Evolutionary conservation across 371 early-diverging fungal species (phyloP), one percentile per base, ranked within the genome.

Genomic region (Conidiobolus incongruus): DNA sequence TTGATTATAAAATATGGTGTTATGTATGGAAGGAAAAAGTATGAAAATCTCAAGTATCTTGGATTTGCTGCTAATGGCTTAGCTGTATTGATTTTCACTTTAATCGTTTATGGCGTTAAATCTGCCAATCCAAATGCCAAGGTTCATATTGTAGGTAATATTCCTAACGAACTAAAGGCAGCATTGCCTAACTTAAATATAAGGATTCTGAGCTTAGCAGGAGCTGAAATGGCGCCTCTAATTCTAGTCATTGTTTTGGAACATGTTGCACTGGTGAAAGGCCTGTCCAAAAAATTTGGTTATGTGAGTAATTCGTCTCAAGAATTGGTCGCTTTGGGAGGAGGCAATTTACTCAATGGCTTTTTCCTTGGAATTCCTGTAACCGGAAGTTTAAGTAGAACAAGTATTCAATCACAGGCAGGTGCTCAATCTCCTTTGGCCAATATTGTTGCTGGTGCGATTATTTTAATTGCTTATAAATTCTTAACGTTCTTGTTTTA

Each of bases 381-480:
- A 0, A 83, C 86, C 28, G 88, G 85, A 31, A 77, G 83, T 1
- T 86, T 91, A 55, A 78, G 83, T 1, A 72, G 92, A 23, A 71
- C 80, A 0, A 80, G 84, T 33, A 72, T 46, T 4, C 21, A 20
- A 1, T 28, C 59, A 52, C 55, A 55, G 43, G 49, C 52, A 31
- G 55, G 55, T 15, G 62, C 62, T 45, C 66, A 65, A 38, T 73
- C 86, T 0, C 87, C 91, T 0, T 53, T 80, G 16, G 65, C 75
- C 10, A 77, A 77, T 19, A 55, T 82, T 28, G 56, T 81, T 56
- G 77, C 82, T 2, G 80, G 71, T 4, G 47, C 61, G 15, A 63
- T 85, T 35, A 80, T 88, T 7, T 52, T 81, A 3, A 47, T 85
- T 21, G 65, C 81, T 17, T 56, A 88, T 19, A 82, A 68, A 53